A percentile compares a stretch with the other conserved stretches of the same genome.
Conservation (phyloP, 2,329 filamentous ascomycete genomes). For the Xylariales sp. region DNA sequence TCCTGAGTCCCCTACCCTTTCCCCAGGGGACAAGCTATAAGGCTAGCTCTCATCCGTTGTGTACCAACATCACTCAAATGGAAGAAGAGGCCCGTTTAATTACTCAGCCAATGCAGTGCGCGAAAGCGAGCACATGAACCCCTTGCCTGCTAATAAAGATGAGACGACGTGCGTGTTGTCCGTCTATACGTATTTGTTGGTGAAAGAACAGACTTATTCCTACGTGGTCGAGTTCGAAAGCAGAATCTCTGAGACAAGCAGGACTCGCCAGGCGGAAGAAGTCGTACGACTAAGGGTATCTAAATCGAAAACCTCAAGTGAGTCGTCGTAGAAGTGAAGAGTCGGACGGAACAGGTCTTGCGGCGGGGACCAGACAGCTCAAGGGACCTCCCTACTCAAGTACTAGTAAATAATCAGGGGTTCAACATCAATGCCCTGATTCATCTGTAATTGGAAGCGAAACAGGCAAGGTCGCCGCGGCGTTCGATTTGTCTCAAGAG, state of each 20-base stretch:
- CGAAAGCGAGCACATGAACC: slow-evolving; percentile 1
- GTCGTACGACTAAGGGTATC: slow-evolving; percentile 7
- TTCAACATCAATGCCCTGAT: too few relatives aligned
- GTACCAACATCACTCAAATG: neutral
- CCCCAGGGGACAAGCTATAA: neutral
- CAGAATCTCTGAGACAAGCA: neutral
- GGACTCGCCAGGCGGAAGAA: slow-evolving; percentile 5
- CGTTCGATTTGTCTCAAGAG: too few relatives aligned
- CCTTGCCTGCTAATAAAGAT: neutral
- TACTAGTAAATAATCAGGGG: too few relatives aligned
- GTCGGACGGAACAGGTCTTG: too few relatives aligned
- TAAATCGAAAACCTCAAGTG: slow-evolving; percentile 2
- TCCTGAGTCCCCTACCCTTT: neutral
- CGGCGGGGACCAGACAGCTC: too few relatives aligned
- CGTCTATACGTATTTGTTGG: neutral
- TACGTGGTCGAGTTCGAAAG: slow-evolving; percentile 1
- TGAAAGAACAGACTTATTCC: slow-evolving; percentile 2
- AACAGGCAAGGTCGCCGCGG: too few relatives aligned
- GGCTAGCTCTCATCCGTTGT: neutral
- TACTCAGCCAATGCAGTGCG: slow-evolving; percentile 1
- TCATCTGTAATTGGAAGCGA: too few relatives aligned
- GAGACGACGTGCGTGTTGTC: neutral
- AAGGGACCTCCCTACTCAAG: too few relatives aligned
- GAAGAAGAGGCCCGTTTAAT: neutral
- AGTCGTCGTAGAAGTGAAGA: too few relatives aligned